Evolutionary conservation across 208 protist species (phyloP), one percentile per base, ranked within the genome.

Genomic region (Trypanosoma rangeli): DNA sequence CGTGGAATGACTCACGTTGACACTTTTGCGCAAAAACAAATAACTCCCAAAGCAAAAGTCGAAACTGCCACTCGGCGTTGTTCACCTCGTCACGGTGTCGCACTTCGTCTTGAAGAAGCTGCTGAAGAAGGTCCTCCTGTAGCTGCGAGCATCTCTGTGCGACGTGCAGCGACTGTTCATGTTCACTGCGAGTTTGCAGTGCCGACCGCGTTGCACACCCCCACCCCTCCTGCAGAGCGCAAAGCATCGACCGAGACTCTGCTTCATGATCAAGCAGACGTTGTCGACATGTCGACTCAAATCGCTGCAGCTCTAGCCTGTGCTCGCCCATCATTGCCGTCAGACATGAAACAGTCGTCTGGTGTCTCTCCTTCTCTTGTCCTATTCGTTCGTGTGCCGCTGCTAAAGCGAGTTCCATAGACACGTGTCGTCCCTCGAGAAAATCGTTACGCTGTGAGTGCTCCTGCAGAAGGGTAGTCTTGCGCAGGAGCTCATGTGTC

Each of bases 391-490:
- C 57, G 4, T 61, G 46, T 5, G 42, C 26, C 7, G 29, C 9
- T n/a, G 46, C 3, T 13, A 64, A 29, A 20, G 33, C 67, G 28
- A 22, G 1, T 39, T 70, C 67, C 24, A 63, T 57, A 37, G 7
- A 18, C 10, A 8, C 20, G 10, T 61, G 55, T 9, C 48, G 56
- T 33, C 1, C 42, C 48, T 63, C 57, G 64, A 72, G 55, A 44
- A 31, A 46, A 1, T 42, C 16, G 28, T 49, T 42, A 26, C 67
- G 67, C 4, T 42, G 3, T 20, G 28, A 9, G 16, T 64, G 57
- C 28, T 54, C 37, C n/a, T 22, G 65, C 26, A 55, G 29, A 35
- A 53, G 20, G 15, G 29, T 2, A 29, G 50, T 26, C 28, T 57
- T 44, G n/a, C 53, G 50, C 39, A 39, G 26, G 26, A 70, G 42